Conservation (phyloP, 176 grass and related monocot species). For the Oryza glumipatula region DNA sequence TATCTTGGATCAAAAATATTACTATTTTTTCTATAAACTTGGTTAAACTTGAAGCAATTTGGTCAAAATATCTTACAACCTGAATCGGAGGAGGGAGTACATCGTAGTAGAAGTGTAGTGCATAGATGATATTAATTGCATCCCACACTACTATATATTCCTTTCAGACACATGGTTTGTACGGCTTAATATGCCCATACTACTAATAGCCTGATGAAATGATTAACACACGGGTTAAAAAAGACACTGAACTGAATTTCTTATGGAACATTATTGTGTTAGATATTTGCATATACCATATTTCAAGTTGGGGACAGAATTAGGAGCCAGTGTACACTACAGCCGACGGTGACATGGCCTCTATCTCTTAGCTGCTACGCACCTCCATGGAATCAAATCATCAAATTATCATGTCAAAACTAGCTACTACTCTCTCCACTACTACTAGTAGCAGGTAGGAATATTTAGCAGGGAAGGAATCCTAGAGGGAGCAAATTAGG, state of each 20-base stretch:
- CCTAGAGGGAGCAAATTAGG: background rate
- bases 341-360: constrained; percentile 39
- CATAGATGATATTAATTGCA: too few species aligned
- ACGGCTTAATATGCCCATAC: background rate
- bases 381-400: too few species aligned
- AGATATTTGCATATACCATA: background rate
- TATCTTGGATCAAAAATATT: too few species aligned
- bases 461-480: constrained; percentile 14
- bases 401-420: background rate
- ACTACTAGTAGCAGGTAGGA: too few species aligned
- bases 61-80: too few species aligned
- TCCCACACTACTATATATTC: too few species aligned
- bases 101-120: too few species aligned
- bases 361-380: background rate
- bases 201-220: constrained; percentile 20
- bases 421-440: background rate
- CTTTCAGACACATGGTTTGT: background rate
- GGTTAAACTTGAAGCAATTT: too few species aligned
- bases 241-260: background rate
- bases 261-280: background rate
- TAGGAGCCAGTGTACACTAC: background rate
- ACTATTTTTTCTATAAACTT: too few species aligned
- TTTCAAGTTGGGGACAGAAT: constrained; percentile 5
- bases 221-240: background rate
- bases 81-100: too few species aligned